Base-by-base conservation (phyloP, 495 filamentous ascomycete species). In the Penicillium fimorum region DNA sequence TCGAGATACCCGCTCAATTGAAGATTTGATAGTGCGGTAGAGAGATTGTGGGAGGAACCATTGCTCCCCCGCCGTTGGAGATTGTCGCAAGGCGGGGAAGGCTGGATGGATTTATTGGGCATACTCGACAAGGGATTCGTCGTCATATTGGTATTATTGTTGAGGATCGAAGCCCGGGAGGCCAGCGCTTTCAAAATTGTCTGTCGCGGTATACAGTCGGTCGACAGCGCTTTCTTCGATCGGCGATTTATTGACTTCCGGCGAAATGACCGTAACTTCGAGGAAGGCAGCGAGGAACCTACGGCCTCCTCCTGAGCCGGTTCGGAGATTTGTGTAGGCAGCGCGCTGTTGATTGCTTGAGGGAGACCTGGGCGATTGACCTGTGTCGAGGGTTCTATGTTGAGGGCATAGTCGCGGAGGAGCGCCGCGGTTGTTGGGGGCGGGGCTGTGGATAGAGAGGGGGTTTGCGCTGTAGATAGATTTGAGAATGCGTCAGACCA, bases 101-200 rank as follows among this genome's bases (percentile, higher is more conserved):
- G 42, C 43, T 68, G 60, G 66, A 38, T 56, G 47, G 66, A 55
- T 62, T 49, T 64, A 27, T 60, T 66, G 59, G 65, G 71, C 62
- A 72, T 61, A 40, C 78, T 75, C 37, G 87, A 66, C 35, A 83
- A 83, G 3, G 77, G 50, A 42, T 55, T 71, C 62, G 73, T 61
- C 60, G 73, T 67, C 53, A 76, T 66, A 29, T 79, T 79, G 29
- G 82, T 54, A 53, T 82, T 85, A 57, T 81, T 80, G 63, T 73
- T 82, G 33, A 55, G 17, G n/a, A 67, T 57, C 42, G 84, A 84
- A 20, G 84, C 79, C 30, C 86, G 81, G 17, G 90, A 91, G 35
- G 88, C 89, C 50, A 95, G 71, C n/a, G 90, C 89, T 66, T 94
- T 93, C 74, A 94, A 84, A 65, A 96, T 86, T 22, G 89, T 93